A percentile compares a stretch with the other conserved stretches of the same genome.
Evolutionary conservation across 805 yeast genomes (phyloP).

Genomic region (Helenozyma rhizophorensis): DNA sequence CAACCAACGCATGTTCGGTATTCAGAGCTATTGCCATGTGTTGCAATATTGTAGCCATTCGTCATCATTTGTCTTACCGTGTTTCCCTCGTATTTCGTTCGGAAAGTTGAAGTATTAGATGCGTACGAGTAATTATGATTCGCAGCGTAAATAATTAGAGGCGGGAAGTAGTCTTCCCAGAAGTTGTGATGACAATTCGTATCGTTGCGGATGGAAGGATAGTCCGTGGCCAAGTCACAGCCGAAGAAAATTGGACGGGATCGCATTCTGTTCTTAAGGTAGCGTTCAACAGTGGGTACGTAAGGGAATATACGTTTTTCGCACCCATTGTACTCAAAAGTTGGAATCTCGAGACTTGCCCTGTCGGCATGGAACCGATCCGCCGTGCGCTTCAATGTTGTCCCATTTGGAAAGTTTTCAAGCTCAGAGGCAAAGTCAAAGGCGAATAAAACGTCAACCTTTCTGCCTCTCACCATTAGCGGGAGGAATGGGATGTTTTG

Average conservation of each 20-base stretch:
- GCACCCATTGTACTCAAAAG: constrained; percentile 1
- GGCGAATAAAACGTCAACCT: constrained; percentile 37
- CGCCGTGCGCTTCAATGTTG: constrained; percentile 40
- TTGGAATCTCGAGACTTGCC: constrained; percentile 5
- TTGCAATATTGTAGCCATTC: constrained; percentile 52
- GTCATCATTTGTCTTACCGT: constrained; percentile 44
- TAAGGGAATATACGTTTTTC: constrained; percentile 25
- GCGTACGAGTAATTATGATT: constrained; percentile 39
- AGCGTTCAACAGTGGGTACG: constrained; percentile 27
- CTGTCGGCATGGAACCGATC: constrained; percentile 24
- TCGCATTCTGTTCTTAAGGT: constrained; percentile 17
- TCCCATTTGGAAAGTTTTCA: constrained; percentile 57
- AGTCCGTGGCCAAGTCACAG: constrained; percentile 34
- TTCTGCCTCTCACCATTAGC: constrained; percentile 30
- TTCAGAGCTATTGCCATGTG: constrained; percentile 35
- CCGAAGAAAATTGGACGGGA: constrained; percentile 38
- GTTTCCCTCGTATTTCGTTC: constrained; percentile 41
- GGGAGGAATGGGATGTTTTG: constrained; percentile 47
- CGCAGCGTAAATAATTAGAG: constrained; percentile 50
- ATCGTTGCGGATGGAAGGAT: constrained; percentile 12
- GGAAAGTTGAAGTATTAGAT: constrained; percentile 59
- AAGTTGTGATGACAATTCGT: constrained; percentile 1
- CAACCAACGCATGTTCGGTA: constrained; percentile 54
- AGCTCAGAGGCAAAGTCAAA: constrained; percentile 48
- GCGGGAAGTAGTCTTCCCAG: constrained; percentile 37